A percentile compares a stretch with the other conserved stretches of the same genome.
These are phyloP conservation scores for Chytriomyces sp. DNA, from an alignment of 192 early-diverging fungal genomes.

Conservation along the genomic window DNA sequence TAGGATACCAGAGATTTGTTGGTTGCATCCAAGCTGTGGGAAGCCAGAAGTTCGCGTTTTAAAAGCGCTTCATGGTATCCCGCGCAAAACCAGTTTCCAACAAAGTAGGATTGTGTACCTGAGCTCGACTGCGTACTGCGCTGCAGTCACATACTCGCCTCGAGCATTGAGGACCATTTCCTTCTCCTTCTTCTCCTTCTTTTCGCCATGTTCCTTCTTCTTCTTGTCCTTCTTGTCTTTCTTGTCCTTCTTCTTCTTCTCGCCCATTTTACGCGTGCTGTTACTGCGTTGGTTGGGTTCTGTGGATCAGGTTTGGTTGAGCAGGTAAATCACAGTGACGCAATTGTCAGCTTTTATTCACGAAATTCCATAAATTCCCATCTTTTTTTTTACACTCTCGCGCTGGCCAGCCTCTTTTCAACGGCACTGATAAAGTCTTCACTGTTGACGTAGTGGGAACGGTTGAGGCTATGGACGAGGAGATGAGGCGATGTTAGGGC, in stretches of 20 bases:
- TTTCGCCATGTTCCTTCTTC: constrained; percentile 35
- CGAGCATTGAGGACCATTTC: constrained; percentile 55
- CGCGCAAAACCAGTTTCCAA: background rate
- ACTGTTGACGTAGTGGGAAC: constrained; percentile 86
- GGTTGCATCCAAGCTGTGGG: constrained; percentile 54
- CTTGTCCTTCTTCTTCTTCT: constrained; percentile 33
- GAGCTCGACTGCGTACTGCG: constrained; percentile 57
- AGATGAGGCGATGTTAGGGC: background rate
- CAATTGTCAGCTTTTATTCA: too few species aligned
- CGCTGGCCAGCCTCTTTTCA: constrained; percentile 52
- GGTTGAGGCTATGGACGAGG: constrained; percentile 54
- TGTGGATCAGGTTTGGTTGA: too few species aligned
- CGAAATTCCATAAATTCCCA: too few species aligned
- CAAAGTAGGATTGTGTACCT: constrained; percentile 44
- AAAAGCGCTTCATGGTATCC: background rate
- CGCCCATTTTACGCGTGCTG: background rate
- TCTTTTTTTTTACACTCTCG: constrained; percentile 2
- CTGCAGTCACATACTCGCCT: constrained; percentile 54
- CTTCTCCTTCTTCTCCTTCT: constrained; percentile 44
- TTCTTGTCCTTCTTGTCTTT: constrained; percentile 12
- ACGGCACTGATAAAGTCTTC: constrained; percentile 87
- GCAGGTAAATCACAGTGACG: too few species aligned
- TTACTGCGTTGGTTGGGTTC: too few species aligned
- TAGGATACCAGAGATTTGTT: constrained; percentile 48
- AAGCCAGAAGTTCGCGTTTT: constrained; percentile 7